phyloP scores from a whole-genome alignment of 495 filamentous ascomycete species.

The Hyaloscypha variabilis region DNA sequence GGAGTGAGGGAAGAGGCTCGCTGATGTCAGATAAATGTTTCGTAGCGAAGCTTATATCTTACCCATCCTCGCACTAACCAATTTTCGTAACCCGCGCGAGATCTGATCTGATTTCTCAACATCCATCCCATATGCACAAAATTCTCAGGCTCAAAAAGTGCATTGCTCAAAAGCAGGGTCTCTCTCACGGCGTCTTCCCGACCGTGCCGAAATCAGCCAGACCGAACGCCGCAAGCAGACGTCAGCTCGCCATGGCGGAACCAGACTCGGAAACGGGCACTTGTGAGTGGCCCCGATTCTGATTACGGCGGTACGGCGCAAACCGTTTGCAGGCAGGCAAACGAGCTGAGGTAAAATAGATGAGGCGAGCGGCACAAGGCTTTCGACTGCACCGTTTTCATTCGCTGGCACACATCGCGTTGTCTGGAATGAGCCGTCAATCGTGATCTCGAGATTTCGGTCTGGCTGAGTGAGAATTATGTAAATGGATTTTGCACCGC shows the following conservation, averaged over 20 bases:
- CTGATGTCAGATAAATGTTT: background rate
- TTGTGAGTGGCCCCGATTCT: background rate
- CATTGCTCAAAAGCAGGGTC: background rate
- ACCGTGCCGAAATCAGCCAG: background rate
- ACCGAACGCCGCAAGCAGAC: background rate
- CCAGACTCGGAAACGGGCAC: background rate
- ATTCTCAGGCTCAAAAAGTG: background rate
- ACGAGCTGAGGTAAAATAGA: conserved; percentile 8
- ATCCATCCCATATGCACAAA: background rate
- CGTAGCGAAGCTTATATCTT: background rate
- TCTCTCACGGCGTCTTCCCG: background rate
- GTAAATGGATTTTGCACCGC: background rate
- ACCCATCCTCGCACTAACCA: background rate
- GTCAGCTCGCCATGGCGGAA: background rate
- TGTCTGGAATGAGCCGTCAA: background rate
- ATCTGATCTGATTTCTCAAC: background rate
- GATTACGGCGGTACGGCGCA: conserved; percentile 1
- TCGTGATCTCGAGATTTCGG: background rate
- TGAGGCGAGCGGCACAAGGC: background rate
- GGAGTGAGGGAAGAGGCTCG: background rate
- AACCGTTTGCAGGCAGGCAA: background rate
- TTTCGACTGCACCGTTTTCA: background rate
- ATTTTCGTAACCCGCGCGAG: background rate
- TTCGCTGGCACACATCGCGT: background rate
- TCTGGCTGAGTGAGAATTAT: background rate